Conservation (phyloP, 805 yeast genomes). For the Wickerhamiella slavikovae region DNA sequence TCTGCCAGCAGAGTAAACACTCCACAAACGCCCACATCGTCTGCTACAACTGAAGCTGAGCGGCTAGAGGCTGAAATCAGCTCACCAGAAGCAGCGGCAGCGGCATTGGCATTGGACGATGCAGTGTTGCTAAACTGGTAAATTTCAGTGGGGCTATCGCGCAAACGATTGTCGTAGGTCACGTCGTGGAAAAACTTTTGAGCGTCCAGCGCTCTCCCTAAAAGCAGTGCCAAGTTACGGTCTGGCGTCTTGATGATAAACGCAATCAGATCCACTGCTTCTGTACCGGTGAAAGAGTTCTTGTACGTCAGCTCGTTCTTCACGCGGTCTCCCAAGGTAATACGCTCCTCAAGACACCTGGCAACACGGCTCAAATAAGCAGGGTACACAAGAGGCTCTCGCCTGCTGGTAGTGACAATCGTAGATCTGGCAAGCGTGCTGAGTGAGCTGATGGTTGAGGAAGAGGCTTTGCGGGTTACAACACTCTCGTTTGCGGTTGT, state of each 20-base stretch:
- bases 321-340: conserved; percentile 54
- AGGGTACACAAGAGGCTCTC: conserved; percentile 64
- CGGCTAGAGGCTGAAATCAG: conserved; percentile 3
- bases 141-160: conserved; percentile 75
- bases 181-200: conserved; percentile 91
- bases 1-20: conserved; percentile 83
- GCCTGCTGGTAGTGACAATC: conserved; percentile 26
- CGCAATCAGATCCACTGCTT: conserved; percentile 82
- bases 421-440: conserved; percentile 18
- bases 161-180: conserved; percentile 75
- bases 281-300: conserved; percentile 82
- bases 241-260: conserved; percentile 76
- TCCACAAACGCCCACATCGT: conserved; percentile 41
- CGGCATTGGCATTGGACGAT: conserved; percentile 2
- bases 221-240: conserved; percentile 65
- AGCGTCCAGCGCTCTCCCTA: conserved; percentile 86
- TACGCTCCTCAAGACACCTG: conserved; percentile 43
- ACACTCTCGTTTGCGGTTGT: not conserved
- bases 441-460: conserved; percentile 9
- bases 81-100: conserved; percentile 3
- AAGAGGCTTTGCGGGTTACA: conserved; percentile 9
- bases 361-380: conserved; percentile 80
- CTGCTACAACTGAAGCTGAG: too few relatives aligned
- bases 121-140: conserved; percentile 37
- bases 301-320: conserved; percentile 84